Percentiles rank a stretch among this genome's conserved stretches.
phyloP scores from a whole-genome alignment of 768 basidiomycete species.

The Auricularia heimuer region DNA sequence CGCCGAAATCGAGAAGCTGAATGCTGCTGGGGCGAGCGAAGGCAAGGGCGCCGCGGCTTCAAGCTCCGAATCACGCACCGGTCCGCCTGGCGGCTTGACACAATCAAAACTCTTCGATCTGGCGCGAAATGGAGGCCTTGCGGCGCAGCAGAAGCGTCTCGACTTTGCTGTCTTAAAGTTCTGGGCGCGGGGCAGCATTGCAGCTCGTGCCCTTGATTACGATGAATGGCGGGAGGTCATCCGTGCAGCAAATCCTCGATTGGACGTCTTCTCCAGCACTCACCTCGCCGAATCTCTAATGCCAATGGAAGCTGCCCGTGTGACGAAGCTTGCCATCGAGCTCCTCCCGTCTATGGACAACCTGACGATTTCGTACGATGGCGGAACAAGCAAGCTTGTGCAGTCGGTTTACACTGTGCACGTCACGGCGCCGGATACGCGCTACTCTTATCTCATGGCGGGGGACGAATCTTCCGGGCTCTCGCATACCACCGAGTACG shows the following conservation, averaged over 20 bases:
- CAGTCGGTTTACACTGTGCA: conserved; percentile 24
- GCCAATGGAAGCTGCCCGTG: conserved; percentile 12
- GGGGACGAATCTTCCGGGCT: conserved; percentile 18
- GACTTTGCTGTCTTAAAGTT: not conserved
- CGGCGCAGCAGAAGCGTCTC: not conserved
- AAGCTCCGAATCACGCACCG: not conserved
- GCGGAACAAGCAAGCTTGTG: conserved; percentile 19
- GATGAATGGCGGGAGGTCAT: not conserved
- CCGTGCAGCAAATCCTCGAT: conserved; percentile 3
- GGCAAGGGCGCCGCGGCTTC: not conserved
- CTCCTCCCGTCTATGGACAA: conserved; percentile 7
- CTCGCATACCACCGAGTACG: conserved; percentile 21
- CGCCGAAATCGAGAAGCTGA: not conserved
- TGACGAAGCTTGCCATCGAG: conserved; percentile 4
- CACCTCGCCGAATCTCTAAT: conserved; percentile 11
- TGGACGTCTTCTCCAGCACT: conserved; percentile 3
- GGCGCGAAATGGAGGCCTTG: not conserved
- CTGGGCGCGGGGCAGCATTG: not conserved
- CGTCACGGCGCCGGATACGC: conserved; percentile 19
- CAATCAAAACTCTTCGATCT: not conserved
- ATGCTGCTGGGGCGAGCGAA: not conserved
- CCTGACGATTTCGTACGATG: conserved; percentile 19
- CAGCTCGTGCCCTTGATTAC: no score
- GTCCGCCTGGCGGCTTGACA: no score
- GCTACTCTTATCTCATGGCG: conserved; percentile 19